Conservation (phyloP, 345 rosid species). For the Fremontodendron californicum region DNA sequence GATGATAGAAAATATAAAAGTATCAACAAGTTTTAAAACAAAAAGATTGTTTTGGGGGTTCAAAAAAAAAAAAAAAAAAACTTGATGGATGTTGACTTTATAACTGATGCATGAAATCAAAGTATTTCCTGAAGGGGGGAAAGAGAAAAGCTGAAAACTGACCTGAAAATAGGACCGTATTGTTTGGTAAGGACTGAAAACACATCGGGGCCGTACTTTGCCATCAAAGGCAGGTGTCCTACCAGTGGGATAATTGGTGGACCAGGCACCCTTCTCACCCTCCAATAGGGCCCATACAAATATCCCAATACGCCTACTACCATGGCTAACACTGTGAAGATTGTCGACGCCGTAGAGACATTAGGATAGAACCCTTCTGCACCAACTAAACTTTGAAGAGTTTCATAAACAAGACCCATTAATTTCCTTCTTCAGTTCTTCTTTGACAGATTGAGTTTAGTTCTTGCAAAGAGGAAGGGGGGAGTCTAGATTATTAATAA, state of each 20-base stretch:
- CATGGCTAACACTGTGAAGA: constrained; percentile 26
- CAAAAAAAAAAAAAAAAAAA: neutral
- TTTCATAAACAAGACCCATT: neutral
- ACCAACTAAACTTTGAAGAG: constrained; percentile 9
- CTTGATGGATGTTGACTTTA: neutral
- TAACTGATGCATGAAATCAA: neutral
- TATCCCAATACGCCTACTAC: constrained; percentile 36
- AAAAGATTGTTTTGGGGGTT: neutral
- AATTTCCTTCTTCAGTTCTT: too few relatives aligned
- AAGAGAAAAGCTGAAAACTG: constrained; percentile 5
- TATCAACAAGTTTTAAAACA: neutral
- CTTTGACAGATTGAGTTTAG: neutral
- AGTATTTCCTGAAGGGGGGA: neutral
- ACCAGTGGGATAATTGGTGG: constrained; percentile 48
- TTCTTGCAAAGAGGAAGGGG: neutral
- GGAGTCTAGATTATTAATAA: neutral
- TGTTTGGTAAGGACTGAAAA: constrained; percentile 73
- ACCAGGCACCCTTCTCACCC: constrained; percentile 57
- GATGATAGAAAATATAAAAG: neutral
- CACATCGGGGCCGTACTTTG: constrained; percentile 76
- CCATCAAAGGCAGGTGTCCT: constrained; percentile 87
- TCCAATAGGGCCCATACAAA: constrained; percentile 56
- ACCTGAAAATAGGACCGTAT: constrained; percentile 94
- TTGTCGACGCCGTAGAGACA: neutral
- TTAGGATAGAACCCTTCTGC: constrained; percentile 4